Conservation (phyloP, 1,284 basidiomycete species). For the Rhodotorula sp. region DNA sequence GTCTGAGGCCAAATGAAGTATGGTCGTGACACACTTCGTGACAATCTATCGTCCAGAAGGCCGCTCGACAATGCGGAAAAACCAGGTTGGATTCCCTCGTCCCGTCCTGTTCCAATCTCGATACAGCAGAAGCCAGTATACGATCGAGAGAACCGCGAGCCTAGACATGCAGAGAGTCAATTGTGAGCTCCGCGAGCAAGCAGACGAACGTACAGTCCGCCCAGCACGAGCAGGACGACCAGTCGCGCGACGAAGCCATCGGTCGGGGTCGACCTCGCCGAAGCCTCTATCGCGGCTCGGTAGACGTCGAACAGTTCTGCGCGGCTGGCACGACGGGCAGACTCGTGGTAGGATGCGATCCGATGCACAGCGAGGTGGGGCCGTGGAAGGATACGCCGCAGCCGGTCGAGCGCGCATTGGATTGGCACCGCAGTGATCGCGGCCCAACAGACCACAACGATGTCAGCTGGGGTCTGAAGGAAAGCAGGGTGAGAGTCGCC, state of each 20-base stretch:
- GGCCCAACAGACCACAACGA: too few relatives aligned
- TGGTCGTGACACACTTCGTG: conserved; percentile 3
- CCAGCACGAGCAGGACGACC: conserved; percentile 1
- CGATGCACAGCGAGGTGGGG: not conserved
- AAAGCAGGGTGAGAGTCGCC: not conserved
- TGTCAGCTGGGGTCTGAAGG: too few relatives aligned
- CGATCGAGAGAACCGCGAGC: not conserved
- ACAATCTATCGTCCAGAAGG: conserved; percentile 5
- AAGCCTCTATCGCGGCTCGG: not conserved
- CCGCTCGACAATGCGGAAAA: conserved; percentile 1
- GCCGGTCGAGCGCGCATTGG: too few relatives aligned
- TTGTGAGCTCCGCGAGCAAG: not conserved
- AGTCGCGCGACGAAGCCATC: conserved; percentile 2
- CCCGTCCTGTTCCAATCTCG: not conserved
- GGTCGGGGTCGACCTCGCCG: not conserved
- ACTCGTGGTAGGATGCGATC: not conserved
- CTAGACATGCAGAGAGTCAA: not conserved
- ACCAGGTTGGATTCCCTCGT: conserved; percentile 3
- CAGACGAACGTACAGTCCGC: not conserved
- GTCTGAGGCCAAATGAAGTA: not conserved
- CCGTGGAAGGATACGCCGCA: not conserved
- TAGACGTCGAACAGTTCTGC: conserved; percentile 11
- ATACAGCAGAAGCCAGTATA: not conserved
- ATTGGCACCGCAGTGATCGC: too few relatives aligned
- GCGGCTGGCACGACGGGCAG: not conserved